A percentile compares a stretch with the other conserved stretches of the same genome.
These are phyloP conservation scores for Pichia sp. DNA, from an alignment of 1,139 yeast genomes.

Conservation along the genomic window DNA sequence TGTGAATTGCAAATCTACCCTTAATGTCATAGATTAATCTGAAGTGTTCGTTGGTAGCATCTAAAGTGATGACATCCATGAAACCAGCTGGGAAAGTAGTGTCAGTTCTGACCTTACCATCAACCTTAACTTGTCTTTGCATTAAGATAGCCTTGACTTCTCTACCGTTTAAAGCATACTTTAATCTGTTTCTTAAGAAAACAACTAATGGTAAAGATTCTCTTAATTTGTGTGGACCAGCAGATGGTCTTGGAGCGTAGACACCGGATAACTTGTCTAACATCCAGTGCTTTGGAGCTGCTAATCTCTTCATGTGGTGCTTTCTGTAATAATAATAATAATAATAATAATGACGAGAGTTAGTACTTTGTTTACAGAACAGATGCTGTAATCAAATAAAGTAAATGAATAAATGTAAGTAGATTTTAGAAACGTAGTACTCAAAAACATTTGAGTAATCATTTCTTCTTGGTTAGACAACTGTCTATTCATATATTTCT, in stretches of 20 bases:
- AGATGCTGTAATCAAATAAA: neutral
- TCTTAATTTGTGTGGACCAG: slow-evolving; percentile 99
- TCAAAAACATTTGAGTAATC: too few relatives aligned
- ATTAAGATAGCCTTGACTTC: slow-evolving; percentile 98
- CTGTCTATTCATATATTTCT: slow-evolving; percentile 12
- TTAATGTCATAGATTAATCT: slow-evolving; percentile 96
- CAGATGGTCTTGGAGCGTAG: slow-evolving; percentile 99
- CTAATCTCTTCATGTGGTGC: slow-evolving; percentile 97
- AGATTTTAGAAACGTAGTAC: too few relatives aligned
- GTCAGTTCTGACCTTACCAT: slow-evolving; percentile 99
- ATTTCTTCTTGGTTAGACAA: neutral
- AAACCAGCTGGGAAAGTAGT: slow-evolving; percentile 98
- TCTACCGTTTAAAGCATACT: slow-evolving; percentile 99
- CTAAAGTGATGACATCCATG: slow-evolving; percentile 96
- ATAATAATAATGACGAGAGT: neutral
- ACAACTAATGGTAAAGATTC: slow-evolving; percentile 98
- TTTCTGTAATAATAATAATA: slow-evolving; percentile 31
- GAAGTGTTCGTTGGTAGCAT: slow-evolving; percentile 98
- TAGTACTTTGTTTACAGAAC: slow-evolving; percentile 1
- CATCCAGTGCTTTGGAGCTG: slow-evolving; percentile 99
- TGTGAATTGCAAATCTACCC: slow-evolving; percentile 99
- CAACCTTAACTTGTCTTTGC: slow-evolving; percentile 99
- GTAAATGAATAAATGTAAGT: too few relatives aligned
- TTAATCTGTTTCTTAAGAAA: slow-evolving; percentile 98
- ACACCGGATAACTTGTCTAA: slow-evolving; percentile 99